A percentile compares a stretch with the other conserved stretches of the same genome.
Conservation (phyloP, 2,329 filamentous ascomycete genomes). For the Neopestalotiopsis sp. region DNA sequence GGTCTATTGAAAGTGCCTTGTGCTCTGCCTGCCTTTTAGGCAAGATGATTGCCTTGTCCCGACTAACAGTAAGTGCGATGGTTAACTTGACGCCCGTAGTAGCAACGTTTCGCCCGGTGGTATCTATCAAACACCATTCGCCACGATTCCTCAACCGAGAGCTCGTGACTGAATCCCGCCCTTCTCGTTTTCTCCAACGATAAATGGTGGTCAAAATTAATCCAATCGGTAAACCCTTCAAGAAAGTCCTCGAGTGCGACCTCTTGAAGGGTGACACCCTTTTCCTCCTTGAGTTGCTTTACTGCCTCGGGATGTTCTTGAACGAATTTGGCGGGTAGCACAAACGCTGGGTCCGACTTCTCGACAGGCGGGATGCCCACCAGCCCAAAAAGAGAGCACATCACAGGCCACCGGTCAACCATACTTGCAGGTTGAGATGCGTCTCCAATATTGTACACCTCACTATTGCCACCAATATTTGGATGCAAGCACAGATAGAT, state of each 20-base stretch:
- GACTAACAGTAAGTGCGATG: too few relatives aligned
- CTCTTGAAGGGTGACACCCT: neutral
- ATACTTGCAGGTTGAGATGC: conserved; percentile 3
- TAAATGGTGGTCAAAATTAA: neutral
- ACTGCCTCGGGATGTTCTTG: neutral
- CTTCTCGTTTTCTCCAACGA: neutral
- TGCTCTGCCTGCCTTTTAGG: too few relatives aligned
- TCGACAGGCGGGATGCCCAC: conserved; percentile 5
- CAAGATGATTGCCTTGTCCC: too few relatives aligned
- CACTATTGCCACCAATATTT: conserved; percentile 6
- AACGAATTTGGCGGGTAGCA: neutral
- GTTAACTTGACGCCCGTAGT: neutral
- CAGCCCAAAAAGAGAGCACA: conserved; percentile 14
- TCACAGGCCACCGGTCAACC: conserved; percentile 9
- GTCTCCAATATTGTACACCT: neutral
- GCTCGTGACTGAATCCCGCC: neutral
- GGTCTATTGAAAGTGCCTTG: too few relatives aligned
- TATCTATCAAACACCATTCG: neutral
- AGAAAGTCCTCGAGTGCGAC: neutral
- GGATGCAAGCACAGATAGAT: conserved; percentile 12
- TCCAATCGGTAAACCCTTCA: neutral
- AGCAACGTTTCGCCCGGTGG: neutral
- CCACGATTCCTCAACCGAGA: neutral
- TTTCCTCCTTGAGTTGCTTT: neutral
- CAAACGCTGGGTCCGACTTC: conserved; percentile 2